A percentile compares a stretch with the other conserved stretches of the same genome.
Conservation (phyloP, 2,329 filamentous ascomycete species). For the Pezicula carpinea region DNA sequence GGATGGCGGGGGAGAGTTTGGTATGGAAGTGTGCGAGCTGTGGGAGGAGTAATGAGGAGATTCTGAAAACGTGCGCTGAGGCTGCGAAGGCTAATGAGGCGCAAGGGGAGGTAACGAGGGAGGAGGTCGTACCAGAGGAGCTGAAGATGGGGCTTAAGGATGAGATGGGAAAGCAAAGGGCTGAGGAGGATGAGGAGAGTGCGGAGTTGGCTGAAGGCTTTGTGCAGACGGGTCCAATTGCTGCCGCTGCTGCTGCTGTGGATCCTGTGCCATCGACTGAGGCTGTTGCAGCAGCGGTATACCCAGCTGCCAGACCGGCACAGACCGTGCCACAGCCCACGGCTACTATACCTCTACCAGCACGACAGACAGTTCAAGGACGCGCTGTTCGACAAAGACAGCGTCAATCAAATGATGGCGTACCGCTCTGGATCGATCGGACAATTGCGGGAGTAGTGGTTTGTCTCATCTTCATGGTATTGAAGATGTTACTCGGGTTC, state of each 20-base stretch:
- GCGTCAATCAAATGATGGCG: conserved; percentile 39
- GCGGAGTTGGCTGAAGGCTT: conserved; percentile 53
- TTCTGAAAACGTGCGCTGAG: conserved; percentile 67
- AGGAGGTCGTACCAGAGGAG: conserved; percentile 45
- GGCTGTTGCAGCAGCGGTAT: conserved; percentile 8
- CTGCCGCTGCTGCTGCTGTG: conserved; percentile 16
- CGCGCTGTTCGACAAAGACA: conserved; percentile 15
- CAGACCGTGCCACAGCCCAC: conserved; percentile 32
- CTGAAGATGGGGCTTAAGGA: conserved; percentile 65
- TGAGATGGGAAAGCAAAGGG: conserved; percentile 50
- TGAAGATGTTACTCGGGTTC: conserved; percentile 40
- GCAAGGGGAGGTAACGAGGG: conserved; percentile 32
- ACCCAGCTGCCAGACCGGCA: conserved; percentile 21
- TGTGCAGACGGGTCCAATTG: conserved; percentile 41
- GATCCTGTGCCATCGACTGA: conserved; percentile 17
- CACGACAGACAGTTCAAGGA: conserved; percentile 18
- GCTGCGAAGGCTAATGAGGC: conserved; percentile 37
- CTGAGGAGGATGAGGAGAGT: conserved; percentile 33
- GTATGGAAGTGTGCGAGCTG: conserved; percentile 68
- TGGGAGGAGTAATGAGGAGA: conserved; percentile 65
- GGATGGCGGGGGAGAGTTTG: conserved; percentile 63
- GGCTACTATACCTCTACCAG: conserved; percentile 15
- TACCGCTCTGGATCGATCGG: conserved; percentile 75
- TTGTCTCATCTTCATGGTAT: conserved; percentile 65
- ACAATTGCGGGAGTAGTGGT: conserved; percentile 70